phyloP scores from a whole-genome alignment of 2,329 filamentous ascomycete species.

The Penicillium sp. region DNA sequence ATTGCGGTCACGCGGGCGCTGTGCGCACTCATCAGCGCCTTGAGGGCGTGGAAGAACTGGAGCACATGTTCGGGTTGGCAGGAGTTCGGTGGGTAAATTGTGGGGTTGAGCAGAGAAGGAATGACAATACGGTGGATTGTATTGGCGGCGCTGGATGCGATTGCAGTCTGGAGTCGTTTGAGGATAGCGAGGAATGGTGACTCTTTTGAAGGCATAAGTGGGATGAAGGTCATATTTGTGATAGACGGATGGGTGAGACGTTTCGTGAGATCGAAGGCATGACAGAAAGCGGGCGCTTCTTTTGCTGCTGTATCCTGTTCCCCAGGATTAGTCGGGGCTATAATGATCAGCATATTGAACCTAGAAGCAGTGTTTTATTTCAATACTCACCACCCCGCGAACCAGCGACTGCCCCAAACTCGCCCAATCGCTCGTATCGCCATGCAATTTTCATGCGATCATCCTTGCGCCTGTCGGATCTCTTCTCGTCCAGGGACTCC shows the following conservation, averaged over 20 bases:
- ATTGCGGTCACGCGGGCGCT: constrained; percentile 67
- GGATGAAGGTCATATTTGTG: constrained; percentile 55
- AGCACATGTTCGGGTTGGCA: constrained; percentile 72
- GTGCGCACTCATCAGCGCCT: constrained; percentile 70
- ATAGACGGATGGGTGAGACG: constrained; percentile 59
- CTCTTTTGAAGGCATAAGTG: constrained; percentile 40
- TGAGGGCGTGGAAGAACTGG: constrained; percentile 76
- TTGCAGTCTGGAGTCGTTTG: constrained; percentile 54
- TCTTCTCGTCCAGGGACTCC: constrained; percentile 47
- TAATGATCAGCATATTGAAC: constrained; percentile 20
- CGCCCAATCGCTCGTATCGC: constrained; percentile 85
- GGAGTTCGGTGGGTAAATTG: constrained; percentile 69
- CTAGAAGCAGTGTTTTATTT: background rate
- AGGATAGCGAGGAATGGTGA: constrained; percentile 67
- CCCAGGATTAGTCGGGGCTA: constrained; percentile 30
- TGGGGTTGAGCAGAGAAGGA: constrained; percentile 84
- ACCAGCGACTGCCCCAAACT: constrained; percentile 59
- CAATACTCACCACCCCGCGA: constrained; percentile 58
- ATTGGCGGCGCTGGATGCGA: constrained; percentile 58
- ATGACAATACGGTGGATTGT: constrained; percentile 78
- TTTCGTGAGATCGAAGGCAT: constrained; percentile 70
- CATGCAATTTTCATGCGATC: constrained; percentile 99
- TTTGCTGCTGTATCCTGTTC: constrained; percentile 48
- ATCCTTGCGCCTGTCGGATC: constrained; percentile 43
- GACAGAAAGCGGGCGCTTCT: constrained; percentile 59